Percentiles rank a stretch among this genome's conserved stretches.
These are phyloP conservation scores for Fraxinus ornus DNA, from an alignment of 305 asterid genomes.

Conservation along the genomic window DNA sequence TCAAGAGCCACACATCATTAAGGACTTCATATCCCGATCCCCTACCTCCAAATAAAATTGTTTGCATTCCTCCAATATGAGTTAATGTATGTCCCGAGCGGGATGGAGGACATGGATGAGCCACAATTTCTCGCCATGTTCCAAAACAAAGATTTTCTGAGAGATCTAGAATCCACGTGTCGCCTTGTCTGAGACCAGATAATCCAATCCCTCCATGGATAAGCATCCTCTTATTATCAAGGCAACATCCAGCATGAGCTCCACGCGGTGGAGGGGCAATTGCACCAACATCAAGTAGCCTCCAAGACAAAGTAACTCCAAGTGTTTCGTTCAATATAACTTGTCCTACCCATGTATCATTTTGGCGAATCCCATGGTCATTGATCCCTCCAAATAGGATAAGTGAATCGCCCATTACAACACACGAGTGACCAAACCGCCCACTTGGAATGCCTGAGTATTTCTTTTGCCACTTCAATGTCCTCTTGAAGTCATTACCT, in stretches of 20 bases:
- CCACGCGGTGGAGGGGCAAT: constrained; percentile 75
- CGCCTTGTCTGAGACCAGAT: constrained; percentile 60
- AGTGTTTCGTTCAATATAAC: constrained; percentile 38
- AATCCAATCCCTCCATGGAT: constrained; percentile 87
- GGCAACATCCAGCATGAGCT: constrained; percentile 83
- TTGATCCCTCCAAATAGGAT: constrained; percentile 92
- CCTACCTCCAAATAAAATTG: constrained; percentile 82
- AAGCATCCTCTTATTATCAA: constrained; percentile 56
- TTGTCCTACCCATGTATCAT: constrained; percentile 74
- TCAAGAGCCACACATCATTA: constrained; percentile 78
- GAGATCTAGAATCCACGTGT: constrained; percentile 71
- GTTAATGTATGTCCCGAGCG: constrained; percentile 95
- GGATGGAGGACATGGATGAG: constrained; percentile 63
- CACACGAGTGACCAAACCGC: constrained; percentile 87
- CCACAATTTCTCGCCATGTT: constrained; percentile 57
- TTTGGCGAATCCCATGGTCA: constrained; percentile 67
- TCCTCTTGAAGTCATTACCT: constrained; percentile 45
- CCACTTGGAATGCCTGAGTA: constrained; percentile 75
- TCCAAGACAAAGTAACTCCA: constrained; percentile 64
- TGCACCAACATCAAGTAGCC: constrained; percentile 55
- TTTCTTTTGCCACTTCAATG: constrained; percentile 66
- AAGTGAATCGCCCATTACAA: constrained; percentile 50
- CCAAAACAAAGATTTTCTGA: constrained; percentile 60
- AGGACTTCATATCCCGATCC: constrained; percentile 75
- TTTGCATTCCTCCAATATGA: constrained; percentile 47